These are phyloP conservation scores for Xerocomus minutiporus DNA, from an alignment of 1,284 basidiomycete genomes.

Conservation along the genomic window DNA sequence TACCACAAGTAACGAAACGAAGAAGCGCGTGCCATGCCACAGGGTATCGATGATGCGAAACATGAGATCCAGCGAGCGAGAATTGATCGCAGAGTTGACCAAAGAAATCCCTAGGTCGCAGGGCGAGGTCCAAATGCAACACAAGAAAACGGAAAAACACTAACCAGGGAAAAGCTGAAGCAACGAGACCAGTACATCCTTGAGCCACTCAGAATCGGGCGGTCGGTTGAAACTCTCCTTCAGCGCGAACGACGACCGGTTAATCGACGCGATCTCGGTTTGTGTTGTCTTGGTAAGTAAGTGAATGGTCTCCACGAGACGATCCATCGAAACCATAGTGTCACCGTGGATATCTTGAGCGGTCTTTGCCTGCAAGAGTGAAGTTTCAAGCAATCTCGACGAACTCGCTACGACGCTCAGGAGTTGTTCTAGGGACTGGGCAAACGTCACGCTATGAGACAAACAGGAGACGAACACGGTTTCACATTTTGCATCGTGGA, in stretches of 20 bases:
- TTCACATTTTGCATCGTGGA: slow-evolving; percentile 29
- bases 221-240: slow-evolving; percentile 24
- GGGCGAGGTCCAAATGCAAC: slow-evolving; percentile 1
- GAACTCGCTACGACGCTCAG: slow-evolving; percentile 21
- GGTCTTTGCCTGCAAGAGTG: slow-evolving; percentile 26
- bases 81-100: slow-evolving; percentile 4
- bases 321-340: slow-evolving; percentile 32
- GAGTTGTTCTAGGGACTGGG: slow-evolving; percentile 27
- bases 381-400: slow-evolving; percentile 25
- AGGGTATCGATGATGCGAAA: slow-evolving; percentile 15
- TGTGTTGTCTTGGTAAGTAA: slow-evolving; percentile 38
- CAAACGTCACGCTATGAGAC: slow-evolving; percentile 4
- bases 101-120: slow-evolving; percentile 12
- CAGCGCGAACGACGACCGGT: slow-evolving; percentile 39
- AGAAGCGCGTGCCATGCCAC: slow-evolving; percentile 21
- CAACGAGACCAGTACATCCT: slow-evolving; percentile 10
- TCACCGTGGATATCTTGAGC: slow-evolving; percentile 35
- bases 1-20: slow-evolving; percentile 28
- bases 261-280: slow-evolving; percentile 44
- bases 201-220: slow-evolving; percentile 20
- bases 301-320: slow-evolving; percentile 35
- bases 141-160: slow-evolving; percentile 12
- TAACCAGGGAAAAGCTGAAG: slow-evolving; percentile 22
- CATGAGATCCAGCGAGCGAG: slow-evolving; percentile 14
- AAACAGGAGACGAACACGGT: neutral